These are phyloP conservation scores for Endocladia muricata DNA, from an alignment of 31 red algal species.

Conservation along the genomic window DNA sequence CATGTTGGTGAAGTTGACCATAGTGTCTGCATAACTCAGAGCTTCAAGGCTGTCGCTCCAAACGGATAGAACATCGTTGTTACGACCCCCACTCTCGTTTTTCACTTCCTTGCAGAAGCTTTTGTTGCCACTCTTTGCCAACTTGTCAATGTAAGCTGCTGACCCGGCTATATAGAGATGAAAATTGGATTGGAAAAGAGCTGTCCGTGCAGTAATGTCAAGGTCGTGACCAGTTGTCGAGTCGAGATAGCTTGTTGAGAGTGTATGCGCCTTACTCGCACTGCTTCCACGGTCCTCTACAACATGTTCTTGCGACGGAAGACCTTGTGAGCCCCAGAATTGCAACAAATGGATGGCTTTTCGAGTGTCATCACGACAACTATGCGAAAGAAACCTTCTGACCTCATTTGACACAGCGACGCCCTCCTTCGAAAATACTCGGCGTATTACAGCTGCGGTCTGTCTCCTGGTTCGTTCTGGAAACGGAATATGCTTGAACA, in stretches of 20 bases:
- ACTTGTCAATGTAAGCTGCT: too few relatives aligned
- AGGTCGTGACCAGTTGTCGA: too few relatives aligned
- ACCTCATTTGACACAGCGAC: neutral
- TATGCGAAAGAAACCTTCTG: constrained; percentile 15
- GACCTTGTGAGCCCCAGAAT: constrained; percentile 39
- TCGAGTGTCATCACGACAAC: constrained; percentile 30
- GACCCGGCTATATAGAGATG: too few relatives aligned
- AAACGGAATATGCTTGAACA: constrained; percentile 45
- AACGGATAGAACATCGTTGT: neutral
- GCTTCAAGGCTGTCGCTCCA: neutral
- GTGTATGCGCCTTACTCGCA: too few relatives aligned
- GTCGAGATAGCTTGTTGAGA: too few relatives aligned
- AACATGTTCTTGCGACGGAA: neutral
- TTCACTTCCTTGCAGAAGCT: too few relatives aligned
- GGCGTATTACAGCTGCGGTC: constrained; percentile 26
- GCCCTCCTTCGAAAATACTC: constrained; percentile 16
- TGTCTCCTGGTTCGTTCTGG: constrained; percentile 38
- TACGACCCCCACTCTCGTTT: neutral
- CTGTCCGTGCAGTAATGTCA: too few relatives aligned
- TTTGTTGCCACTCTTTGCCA: too few relatives aligned
- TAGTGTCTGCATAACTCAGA: neutral
- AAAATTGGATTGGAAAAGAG: too few relatives aligned
- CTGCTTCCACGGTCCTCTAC: too few relatives aligned
- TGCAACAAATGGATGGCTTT: constrained; percentile 50
- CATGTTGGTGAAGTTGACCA: neutral